These are phyloP conservation scores for Corylus avellana DNA, from an alignment of 306 rosid species.

Conservation along the genomic window DNA sequence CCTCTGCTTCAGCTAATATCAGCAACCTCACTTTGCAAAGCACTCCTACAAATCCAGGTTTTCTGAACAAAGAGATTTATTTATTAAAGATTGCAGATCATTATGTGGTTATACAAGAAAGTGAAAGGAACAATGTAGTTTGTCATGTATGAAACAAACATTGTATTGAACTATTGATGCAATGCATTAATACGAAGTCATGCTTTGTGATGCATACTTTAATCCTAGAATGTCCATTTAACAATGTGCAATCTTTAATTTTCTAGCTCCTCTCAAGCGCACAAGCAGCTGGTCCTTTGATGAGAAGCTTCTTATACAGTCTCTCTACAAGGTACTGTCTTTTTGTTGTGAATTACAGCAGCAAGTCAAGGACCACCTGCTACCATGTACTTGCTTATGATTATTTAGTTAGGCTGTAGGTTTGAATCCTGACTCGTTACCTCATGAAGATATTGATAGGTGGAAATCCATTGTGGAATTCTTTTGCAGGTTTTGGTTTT, in stretches of 20 bases:
- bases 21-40: slow-evolving; percentile 54
- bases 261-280: slow-evolving; percentile 67
- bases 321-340: slow-evolving; percentile 75
- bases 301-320: slow-evolving; percentile 79
- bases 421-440: not conserved
- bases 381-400: not conserved
- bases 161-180: not conserved
- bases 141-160: not conserved
- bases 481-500: slow-evolving; percentile 63
- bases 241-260: slow-evolving; percentile 6
- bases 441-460: slow-evolving; percentile 1
- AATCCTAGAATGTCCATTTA: not conserved
- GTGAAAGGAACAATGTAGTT: not conserved
- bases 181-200: not conserved
- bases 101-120: not conserved
- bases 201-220: not conserved
- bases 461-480: slow-evolving; percentile 9
- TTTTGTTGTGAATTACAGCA: not conserved
- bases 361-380: not conserved
- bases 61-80: not conserved
- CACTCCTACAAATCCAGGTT: slow-evolving; percentile 59
- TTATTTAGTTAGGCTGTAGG: not conserved
- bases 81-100: not conserved
- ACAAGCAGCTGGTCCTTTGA: slow-evolving; percentile 89
- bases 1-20: slow-evolving; percentile 82